phyloP scores from a whole-genome alignment of 306 rosid species.

The Cucurbita ficifolia region DNA sequence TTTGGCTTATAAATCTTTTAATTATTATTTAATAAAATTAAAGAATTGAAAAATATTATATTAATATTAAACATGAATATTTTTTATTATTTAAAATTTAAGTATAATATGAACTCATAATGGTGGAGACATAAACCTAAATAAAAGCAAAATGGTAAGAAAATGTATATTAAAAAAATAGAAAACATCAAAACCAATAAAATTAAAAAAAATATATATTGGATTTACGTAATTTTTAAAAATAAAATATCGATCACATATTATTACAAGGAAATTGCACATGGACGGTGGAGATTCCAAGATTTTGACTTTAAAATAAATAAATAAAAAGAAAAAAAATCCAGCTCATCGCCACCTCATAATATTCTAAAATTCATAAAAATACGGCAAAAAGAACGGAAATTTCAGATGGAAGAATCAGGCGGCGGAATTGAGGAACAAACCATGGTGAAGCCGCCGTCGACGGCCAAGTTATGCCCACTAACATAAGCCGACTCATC shows the following conservation, averaged over 20 bases:
- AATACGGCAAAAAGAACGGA: not conserved
- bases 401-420: not conserved
- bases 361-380: not conserved
- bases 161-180: too few species aligned
- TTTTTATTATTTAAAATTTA: too few species aligned
- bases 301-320: not conserved
- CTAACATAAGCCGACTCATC: slow-evolving; percentile 61
- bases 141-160: too few species aligned
- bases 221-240: not conserved
- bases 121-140: too few species aligned
- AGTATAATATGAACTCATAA: too few species aligned
- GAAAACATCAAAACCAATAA: too few species aligned
- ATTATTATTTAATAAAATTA: too few species aligned
- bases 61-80: too few species aligned
- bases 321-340: not conserved
- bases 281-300: not conserved
- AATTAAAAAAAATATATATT: too few species aligned
- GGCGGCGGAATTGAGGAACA: slow-evolving; percentile 1
- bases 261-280: not conserved
- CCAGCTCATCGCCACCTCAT: not conserved
- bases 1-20: too few species aligned
- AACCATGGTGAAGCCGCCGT: slow-evolving; percentile 73
- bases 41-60: too few species aligned
- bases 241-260: not conserved
- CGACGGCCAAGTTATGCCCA: slow-evolving; percentile 71